Conservation (phyloP, 345 rosid species). For the Rhizophora mangle region DNA sequence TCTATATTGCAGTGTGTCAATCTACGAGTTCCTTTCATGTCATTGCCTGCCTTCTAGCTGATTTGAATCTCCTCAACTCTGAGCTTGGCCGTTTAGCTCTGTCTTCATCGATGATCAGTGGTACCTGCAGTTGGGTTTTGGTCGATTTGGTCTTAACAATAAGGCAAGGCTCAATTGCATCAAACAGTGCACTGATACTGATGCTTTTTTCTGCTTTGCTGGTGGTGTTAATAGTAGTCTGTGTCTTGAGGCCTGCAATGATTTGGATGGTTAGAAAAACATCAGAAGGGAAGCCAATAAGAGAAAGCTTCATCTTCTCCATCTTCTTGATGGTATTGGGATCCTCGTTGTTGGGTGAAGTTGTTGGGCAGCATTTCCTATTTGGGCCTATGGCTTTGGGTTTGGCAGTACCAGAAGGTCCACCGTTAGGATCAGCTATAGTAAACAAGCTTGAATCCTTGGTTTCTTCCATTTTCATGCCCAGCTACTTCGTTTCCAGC, state of each 20-base stretch:
- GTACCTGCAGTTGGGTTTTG: constrained; percentile 9
- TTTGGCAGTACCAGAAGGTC: constrained; percentile 46
- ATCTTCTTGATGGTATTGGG: constrained; percentile 31
- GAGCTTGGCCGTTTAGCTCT: constrained; percentile 17
- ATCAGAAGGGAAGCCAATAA: constrained; percentile 32
- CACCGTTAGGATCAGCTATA: constrained; percentile 48
- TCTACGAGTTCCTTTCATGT: constrained; percentile 19
- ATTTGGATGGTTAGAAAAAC: constrained; percentile 12
- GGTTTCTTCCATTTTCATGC: constrained; percentile 27
- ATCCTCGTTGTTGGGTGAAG: constrained; percentile 23
- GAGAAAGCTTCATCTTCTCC: constrained; percentile 19
- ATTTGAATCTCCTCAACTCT: constrained; percentile 22
- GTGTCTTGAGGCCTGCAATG: constrained; percentile 12
- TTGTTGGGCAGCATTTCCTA: constrained; percentile 25
- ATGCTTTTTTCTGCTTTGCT: not conserved
- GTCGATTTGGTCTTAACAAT: not conserved
- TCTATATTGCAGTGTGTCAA: constrained; percentile 8
- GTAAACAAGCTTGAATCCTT: constrained; percentile 36
- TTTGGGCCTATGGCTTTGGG: constrained; percentile 45
- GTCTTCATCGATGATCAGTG: constrained; percentile 24
- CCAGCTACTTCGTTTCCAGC: constrained; percentile 23
- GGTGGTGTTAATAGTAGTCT: not conserved
- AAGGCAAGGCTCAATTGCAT: not conserved
- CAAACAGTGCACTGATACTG: not conserved
- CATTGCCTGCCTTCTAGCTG: constrained; percentile 16